Base-by-base conservation (phyloP, 2,329 filamentous ascomycete species). In the Sphaerulina vaccinii region DNA sequence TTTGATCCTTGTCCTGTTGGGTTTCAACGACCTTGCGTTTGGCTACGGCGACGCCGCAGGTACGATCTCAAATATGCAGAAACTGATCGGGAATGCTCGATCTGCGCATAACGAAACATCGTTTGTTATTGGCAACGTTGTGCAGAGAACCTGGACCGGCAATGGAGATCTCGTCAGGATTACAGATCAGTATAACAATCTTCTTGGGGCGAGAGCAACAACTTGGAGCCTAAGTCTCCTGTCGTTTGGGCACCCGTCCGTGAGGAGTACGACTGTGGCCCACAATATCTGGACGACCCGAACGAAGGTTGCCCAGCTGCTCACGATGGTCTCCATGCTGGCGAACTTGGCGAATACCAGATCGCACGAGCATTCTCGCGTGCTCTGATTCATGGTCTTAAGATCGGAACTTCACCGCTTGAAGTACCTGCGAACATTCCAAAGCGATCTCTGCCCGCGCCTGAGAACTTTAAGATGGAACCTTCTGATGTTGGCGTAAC, bases 281-380 rank as follows among this genome's bases (percentile, higher is more conserved):
- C 47, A 13, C 37, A 50, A n/a, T 50, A 50, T 22, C 8, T 11
- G 5, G 21, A 16, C 63, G 45, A 49, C 7, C n/a, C n/a, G n/a
- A n/a, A n/a, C n/a, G n/a, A n/a, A n/a, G 19, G 19, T 9, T 50
- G 47, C 18, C 47, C 47, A 7, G 47, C 47, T 18, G 47, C 47
- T 27, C 39, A 50, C 35, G 47, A 50, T 43, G 47, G 47, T 29
- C 38, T 50, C 3, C 47, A 76, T 50, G 73, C 73, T 1, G 72
- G 70, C 37, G 64, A 65, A 4, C 57, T 68, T n/a, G n/a, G n/a
- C n/a, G n/a, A n/a, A n/a, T n/a, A n/a, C n/a, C n/a, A 42, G 47
- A 70, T 75, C 45, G 71, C 73, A 3, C 56, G 65, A 35, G 71
- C 71, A 10, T 75, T 74, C 57, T 61, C 65, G 3, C 46, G 55